phyloP scores from a whole-genome alignment of 108 stramenopile species.

The Seminavis robusta region DNA sequence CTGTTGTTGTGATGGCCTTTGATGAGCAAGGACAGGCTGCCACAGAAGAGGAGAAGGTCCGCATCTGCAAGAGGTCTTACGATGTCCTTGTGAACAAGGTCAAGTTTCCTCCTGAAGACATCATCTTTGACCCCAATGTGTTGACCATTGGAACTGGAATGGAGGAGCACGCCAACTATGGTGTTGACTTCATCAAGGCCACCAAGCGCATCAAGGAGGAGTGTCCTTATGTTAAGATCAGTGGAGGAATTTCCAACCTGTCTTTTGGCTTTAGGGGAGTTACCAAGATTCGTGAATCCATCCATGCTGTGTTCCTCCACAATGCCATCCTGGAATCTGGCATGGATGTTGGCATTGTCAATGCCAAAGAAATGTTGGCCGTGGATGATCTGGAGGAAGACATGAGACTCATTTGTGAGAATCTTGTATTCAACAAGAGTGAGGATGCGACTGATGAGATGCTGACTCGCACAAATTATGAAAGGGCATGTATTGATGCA shows the following conservation, averaged over 20 bases:
- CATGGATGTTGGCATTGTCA: constrained; percentile 99
- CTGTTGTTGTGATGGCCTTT: constrained; percentile 99
- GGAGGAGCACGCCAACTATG: constrained; percentile 98
- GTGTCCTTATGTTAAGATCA: constrained; percentile 96
- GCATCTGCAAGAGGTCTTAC: constrained; percentile 99
- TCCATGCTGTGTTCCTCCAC: constrained; percentile 97
- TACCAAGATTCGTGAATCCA: constrained; percentile 96
- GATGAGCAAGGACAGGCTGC: constrained; percentile 99
- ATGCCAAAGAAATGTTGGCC: constrained; percentile 91
- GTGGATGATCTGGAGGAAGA: constrained; percentile 86
- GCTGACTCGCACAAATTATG: constrained; percentile 85
- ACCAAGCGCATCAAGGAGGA: constrained; percentile 91
- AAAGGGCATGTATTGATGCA: constrained; percentile 78
- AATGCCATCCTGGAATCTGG: constrained; percentile 92
- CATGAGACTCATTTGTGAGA: constrained; percentile 76
- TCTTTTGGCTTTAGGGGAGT: constrained; percentile 98
- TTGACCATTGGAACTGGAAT: constrained; percentile 98
- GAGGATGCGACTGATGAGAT: constrained; percentile 92
- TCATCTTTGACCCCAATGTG: constrained; percentile 99
- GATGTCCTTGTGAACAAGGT: constrained; percentile 96
- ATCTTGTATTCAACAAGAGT: constrained; percentile 83
- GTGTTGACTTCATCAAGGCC: constrained; percentile 97
- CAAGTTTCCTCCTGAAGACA: constrained; percentile 98
- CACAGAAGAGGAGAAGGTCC: constrained; percentile 93
- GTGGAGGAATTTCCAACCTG: constrained; percentile 98